Base-by-base conservation (phyloP, 2,329 filamentous ascomycete species). In the Sporothrix phasma region DNA sequence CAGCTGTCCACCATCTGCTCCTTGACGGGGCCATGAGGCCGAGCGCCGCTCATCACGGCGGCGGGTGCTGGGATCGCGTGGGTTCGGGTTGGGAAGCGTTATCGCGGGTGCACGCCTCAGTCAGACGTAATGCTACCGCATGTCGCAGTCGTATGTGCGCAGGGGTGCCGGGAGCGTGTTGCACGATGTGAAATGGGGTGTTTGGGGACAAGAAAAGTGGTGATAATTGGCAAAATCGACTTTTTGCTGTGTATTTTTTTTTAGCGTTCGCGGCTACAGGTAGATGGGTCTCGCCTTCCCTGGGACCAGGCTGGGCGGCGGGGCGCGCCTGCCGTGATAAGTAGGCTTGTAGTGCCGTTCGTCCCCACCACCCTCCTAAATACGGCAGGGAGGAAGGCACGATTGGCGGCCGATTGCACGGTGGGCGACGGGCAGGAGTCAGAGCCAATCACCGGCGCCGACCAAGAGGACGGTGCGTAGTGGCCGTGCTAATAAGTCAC, bases 1-100 rank as follows among this genome's bases (percentile, higher is more conserved):
- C 64, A 90, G 82, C 73, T 87, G 77, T 97, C 92, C 62, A 91
- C 84, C 74, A 97, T 88, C 83, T 96, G 92, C 79, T 91, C 86
- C 81, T 97, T 63, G 54, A 67, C 59, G 53, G 64, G 66, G 59
- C 64, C 66, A 61, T 67, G 56, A 37, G 66, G 54, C 66, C 66
- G 56, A 22, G 66, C 61, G 64, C 24, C 64, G 45, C 60, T 63
- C 66, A 67, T 67, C 26, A 19, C 46, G 64, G 51, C 56, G 49
- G 60, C 34, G 31, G 17, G 19, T 39, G 51, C 34, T 29, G 41
- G 7, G 29, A 47, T 22, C n/a, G 43, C 39, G 41, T 13, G 43
- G 60, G 34, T 3, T 19, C 5, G 31, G 29, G 5, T 19, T 22
- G 26, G 22, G 22, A 13, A 34, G 31, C 43, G n/a, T 11, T 47